These are phyloP conservation scores for Drechslerella coelobrocha DNA, from an alignment of 2,329 filamentous ascomycete genomes.

Conservation along the genomic window DNA sequence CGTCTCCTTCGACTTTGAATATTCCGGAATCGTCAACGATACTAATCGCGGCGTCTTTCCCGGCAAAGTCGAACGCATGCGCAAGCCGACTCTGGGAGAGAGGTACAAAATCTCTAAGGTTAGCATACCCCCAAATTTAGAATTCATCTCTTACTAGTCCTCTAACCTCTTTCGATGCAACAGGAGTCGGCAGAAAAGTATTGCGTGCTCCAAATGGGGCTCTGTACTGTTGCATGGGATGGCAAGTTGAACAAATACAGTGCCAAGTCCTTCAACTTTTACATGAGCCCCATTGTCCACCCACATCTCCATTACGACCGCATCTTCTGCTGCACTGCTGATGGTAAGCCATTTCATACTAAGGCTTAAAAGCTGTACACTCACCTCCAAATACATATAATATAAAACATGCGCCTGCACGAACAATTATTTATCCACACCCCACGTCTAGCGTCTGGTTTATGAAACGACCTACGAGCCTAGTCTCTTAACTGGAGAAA, in stretches of 20 bases:
- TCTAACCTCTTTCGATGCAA: background rate
- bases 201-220: constrained; percentile 53
- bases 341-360: constrained; percentile 27
- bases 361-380: background rate
- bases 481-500: no score
- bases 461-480: no score
- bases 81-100: constrained; percentile 52
- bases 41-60: constrained; percentile 20
- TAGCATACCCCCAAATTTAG: background rate
- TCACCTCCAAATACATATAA: background rate
- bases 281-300: constrained; percentile 44
- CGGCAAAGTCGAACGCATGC: constrained; percentile 31
- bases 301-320: constrained; percentile 27
- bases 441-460: no score
- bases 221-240: constrained; percentile 51
- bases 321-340: constrained; percentile 11
- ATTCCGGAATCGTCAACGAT: constrained; percentile 51
- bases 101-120: constrained; percentile 51
- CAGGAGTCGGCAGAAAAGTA: constrained; percentile 52
- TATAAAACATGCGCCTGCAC: constrained; percentile 9
- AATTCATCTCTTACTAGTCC: background rate
- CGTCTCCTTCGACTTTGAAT: constrained; percentile 54
- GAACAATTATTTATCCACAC: no score
- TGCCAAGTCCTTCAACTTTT: constrained; percentile 52
- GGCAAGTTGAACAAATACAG: constrained; percentile 38